These are phyloP conservation scores for Fusarium nelsonii DNA, from an alignment of 2,329 filamentous ascomycete genomes.

Conservation along the genomic window DNA sequence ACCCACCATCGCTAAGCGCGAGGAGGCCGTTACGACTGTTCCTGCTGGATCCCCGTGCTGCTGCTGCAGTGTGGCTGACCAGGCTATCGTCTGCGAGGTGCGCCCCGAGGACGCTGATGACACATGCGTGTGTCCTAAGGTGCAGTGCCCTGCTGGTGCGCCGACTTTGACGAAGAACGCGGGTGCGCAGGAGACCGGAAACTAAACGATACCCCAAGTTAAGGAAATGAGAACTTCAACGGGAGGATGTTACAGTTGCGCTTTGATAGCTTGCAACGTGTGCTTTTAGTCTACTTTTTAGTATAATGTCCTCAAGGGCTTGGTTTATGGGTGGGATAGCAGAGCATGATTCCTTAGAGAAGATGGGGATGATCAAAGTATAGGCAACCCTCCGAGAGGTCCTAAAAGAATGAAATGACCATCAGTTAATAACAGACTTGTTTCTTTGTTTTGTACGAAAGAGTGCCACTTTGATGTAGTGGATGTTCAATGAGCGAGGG, in stretches of 20 bases:
- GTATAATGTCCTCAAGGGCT: slow-evolving; percentile 25
- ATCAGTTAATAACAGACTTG: not conserved
- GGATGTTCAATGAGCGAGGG: not conserved
- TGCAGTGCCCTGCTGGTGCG: slow-evolving; percentile 36
- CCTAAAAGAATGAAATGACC: slow-evolving; percentile 3
- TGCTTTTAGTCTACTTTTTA: slow-evolving; percentile 17
- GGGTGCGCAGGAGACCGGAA: slow-evolving; percentile 17
- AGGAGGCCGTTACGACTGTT: slow-evolving; percentile 6
- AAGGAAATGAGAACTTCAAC: not conserved
- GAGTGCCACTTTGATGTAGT: not conserved
- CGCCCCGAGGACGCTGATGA: slow-evolving; percentile 29
- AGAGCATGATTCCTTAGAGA: slow-evolving; percentile 5
- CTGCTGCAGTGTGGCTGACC: slow-evolving; percentile 38
- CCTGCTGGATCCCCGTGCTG: slow-evolving; percentile 34
- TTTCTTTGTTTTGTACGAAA: not conserved
- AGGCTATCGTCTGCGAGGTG: slow-evolving; percentile 39
- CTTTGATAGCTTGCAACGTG: slow-evolving; percentile 11
- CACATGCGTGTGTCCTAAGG: slow-evolving; percentile 40
- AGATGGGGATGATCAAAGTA: slow-evolving; percentile 1
- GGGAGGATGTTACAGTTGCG: not conserved
- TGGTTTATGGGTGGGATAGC: slow-evolving; percentile 5
- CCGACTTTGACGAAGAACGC: slow-evolving; percentile 35
- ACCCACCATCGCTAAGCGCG: slow-evolving; percentile 11
- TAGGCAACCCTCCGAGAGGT: not conserved
- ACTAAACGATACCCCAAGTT: not conserved